These are phyloP conservation scores for Nannochloris sp. DNA, from an alignment of 139 green algal genomes.

Conservation along the genomic window DNA sequence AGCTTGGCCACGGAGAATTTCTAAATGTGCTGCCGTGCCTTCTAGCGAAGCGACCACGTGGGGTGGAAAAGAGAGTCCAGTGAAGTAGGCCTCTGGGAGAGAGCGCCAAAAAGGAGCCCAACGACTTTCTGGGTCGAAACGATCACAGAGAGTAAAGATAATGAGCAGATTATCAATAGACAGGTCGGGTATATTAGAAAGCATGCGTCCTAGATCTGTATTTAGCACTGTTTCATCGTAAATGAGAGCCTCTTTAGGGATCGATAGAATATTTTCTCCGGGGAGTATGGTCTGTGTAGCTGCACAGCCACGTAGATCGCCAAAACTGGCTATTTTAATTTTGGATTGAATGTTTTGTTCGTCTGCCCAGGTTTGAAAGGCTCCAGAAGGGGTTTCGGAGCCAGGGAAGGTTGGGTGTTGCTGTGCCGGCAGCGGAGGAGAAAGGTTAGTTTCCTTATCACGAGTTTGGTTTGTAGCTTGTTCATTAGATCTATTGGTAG, in stretches of 20 bases:
- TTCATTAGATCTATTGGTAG: no score
- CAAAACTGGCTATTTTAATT: slow-evolving; percentile 14
- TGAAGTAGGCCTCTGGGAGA: slow-evolving; percentile 39
- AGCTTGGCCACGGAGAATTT: slow-evolving; percentile 30
- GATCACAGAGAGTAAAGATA: slow-evolving; percentile 61
- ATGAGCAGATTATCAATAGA: slow-evolving; percentile 45
- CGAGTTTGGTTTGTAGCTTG: no score
- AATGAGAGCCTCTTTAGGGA: slow-evolving; percentile 42
- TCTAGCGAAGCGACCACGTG: slow-evolving; percentile 20
- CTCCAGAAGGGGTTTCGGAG: not conserved
- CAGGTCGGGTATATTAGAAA: slow-evolving; percentile 36
- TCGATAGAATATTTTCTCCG: slow-evolving; percentile 27
- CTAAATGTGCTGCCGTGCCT: slow-evolving; percentile 19
- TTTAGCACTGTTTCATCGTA: slow-evolving; percentile 39
- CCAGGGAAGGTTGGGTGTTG: slow-evolving; percentile 7
- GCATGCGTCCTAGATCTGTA: slow-evolving; percentile 45
- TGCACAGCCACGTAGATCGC: slow-evolving; percentile 34
- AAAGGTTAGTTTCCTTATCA: no score
- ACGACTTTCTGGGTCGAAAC: slow-evolving; percentile 36
- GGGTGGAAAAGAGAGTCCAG: slow-evolving; percentile 33
- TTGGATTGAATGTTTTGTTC: not conserved
- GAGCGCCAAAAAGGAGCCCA: slow-evolving; percentile 42
- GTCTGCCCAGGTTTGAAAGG: slow-evolving; percentile 21
- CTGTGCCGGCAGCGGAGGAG: not conserved
- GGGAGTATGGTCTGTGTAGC: slow-evolving; percentile 26